Conservation (phyloP, 108 stramenopile species). For the Bacterosira constricta region DNA sequence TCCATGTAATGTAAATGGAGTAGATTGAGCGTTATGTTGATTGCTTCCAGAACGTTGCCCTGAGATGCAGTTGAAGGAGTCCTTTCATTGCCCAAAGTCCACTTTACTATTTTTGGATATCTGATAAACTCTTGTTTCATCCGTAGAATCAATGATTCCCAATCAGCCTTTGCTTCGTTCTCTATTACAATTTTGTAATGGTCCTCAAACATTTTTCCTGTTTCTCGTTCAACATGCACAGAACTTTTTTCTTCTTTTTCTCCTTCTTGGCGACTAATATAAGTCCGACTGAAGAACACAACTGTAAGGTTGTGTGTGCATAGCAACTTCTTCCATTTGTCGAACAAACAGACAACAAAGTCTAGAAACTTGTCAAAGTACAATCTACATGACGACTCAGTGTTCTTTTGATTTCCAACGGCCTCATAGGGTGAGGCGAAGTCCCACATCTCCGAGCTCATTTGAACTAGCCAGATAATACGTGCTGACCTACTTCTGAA, state of each 20-base stretch:
- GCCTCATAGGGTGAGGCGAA: slow-evolving; percentile 75
- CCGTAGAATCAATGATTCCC: slow-evolving; percentile 70
- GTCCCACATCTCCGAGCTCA: slow-evolving; percentile 98
- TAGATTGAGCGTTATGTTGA: slow-evolving; percentile 97
- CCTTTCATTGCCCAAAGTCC: slow-evolving; percentile 72
- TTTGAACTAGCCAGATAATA: slow-evolving; percentile 97
- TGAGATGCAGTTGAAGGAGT: slow-evolving; percentile 84
- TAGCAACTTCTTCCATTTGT: slow-evolving; percentile 87
- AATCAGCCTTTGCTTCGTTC: slow-evolving; percentile 80
- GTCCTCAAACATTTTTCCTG: slow-evolving; percentile 84
- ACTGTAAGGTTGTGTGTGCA: slow-evolving; percentile 94
- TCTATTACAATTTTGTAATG: slow-evolving; percentile 92
- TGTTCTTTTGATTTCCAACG: slow-evolving; percentile 39
- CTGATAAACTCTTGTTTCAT: slow-evolving; percentile 90
- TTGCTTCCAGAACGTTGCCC: slow-evolving; percentile 96
- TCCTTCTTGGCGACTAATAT: slow-evolving; percentile 38
- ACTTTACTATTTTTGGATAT: slow-evolving; percentile 84
- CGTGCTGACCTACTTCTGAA: slow-evolving; percentile 93
- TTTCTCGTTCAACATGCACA: slow-evolving; percentile 65
- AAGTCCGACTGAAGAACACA: slow-evolving; percentile 92
- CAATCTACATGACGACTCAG: slow-evolving; percentile 71
- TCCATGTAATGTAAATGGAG: slow-evolving; percentile 96
- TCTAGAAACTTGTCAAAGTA: slow-evolving; percentile 88
- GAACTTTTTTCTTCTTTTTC: slow-evolving; percentile 21
- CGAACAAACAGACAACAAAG: slow-evolving; percentile 72